Evolutionary conservation across 768 basidiomycete genomes (phyloP), one percentile per base, ranked within the genome.

Genomic region (Tricholomella constricta): DNA sequence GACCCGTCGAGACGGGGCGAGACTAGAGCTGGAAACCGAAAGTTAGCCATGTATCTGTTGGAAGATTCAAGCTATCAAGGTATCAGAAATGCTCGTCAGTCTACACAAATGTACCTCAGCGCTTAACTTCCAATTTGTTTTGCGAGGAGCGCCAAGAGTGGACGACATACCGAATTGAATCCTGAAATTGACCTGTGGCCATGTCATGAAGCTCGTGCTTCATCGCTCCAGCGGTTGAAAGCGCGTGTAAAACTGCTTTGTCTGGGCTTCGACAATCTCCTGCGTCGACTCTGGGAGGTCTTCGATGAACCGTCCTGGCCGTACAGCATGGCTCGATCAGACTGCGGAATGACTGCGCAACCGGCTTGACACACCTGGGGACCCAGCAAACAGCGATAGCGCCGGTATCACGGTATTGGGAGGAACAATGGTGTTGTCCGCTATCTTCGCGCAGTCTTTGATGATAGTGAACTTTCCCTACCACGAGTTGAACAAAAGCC

Each of bases 381-480:
- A 93, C 8, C 96, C 97, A 14, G 83, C 70, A 69, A 95, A 98
- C 5, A 88, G 73, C 0, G 93, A 81, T 54, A 98, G 71, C 2
- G 93, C 91, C 1, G 96, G 94, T 9, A 98, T 84, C 43, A 98
- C 93, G 1, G 94, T 94, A 51, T 92, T 94, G 3, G 94, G 88
- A 2, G 95, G 91, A 12, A 98, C 73, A 32, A 98, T 83, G 0
- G 93, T 90, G 58, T 89, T 88, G 67, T 98, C 95, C 25, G 88
- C 87, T 20, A 99, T 85, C 55, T 83, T 86, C 3, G 89, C 91
- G 59, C 94, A 95, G 64, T 98, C 96, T 66, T 98, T 97, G 69
- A 98, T 94, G 52, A 96, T 94, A 0, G 89, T 87, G 63, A 98
- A 97, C 69, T 97, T 94, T 20, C 97, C 95, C 95, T 98, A 61